phyloP scores from a whole-genome alignment of 192 early-diverging fungal species.

The Coemansia aciculifera region DNA sequence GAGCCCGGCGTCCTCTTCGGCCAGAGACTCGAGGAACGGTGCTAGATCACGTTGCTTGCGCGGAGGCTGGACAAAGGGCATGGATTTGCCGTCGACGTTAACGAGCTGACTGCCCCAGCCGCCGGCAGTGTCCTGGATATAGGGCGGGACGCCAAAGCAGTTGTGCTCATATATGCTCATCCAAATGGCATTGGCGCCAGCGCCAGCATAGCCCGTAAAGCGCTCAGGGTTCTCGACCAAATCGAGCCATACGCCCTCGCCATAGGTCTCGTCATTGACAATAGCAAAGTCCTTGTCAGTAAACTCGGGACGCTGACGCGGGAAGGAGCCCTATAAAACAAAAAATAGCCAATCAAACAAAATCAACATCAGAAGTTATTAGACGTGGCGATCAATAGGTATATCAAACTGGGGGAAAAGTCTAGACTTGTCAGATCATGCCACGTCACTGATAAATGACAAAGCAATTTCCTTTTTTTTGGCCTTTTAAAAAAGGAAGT shows the following conservation, averaged over 20 bases:
- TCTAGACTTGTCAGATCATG: slow-evolving; percentile 13
- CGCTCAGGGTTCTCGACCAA: slow-evolving; percentile 92
- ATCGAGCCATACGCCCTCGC: slow-evolving; percentile 84
- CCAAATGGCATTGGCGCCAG: slow-evolving; percentile 88
- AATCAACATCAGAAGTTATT: slow-evolving; percentile 8
- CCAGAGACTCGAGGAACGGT: slow-evolving; percentile 56
- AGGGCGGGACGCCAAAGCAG: slow-evolving; percentile 79
- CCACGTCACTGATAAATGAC: slow-evolving; percentile 29
- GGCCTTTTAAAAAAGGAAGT: not conserved
- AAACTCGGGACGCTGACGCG: slow-evolving; percentile 58
- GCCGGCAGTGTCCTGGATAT: slow-evolving; percentile 59
- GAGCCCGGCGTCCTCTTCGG: slow-evolving; percentile 55
- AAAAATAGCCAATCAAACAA: slow-evolving; percentile 7
- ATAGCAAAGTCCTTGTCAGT: slow-evolving; percentile 85
- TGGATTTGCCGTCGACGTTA: slow-evolving; percentile 41
- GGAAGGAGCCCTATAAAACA: slow-evolving; percentile 19
- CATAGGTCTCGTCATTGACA: slow-evolving; percentile 74
- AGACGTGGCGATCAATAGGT: slow-evolving; percentile 3
- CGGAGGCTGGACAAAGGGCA: slow-evolving; percentile 58
- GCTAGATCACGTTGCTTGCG: slow-evolving; percentile 51
- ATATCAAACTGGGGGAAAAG: not conserved
- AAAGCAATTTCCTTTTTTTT: not conserved
- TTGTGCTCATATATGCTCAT: slow-evolving; percentile 96
- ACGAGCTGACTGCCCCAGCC: slow-evolving; percentile 55
- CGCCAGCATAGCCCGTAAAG: slow-evolving; percentile 94